Conservation (phyloP, 306 rosid genomes). For the Citrullus mucosospermus region DNA sequence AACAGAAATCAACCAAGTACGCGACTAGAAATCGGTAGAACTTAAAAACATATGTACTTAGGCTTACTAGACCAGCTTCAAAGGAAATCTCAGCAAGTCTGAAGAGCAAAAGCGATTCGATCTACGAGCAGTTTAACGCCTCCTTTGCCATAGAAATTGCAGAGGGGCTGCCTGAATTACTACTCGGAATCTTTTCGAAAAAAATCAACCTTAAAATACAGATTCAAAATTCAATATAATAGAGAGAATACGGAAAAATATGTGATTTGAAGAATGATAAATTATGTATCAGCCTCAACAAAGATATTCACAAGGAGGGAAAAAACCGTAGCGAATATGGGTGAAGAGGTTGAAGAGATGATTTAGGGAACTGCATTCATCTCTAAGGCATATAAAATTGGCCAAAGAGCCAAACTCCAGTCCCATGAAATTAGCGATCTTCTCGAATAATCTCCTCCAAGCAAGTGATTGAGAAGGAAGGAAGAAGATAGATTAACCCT, state of each 20-base stretch:
- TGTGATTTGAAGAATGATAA: background rate
- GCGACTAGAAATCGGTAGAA: background rate
- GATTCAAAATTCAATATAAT: background rate
- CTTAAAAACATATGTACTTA: conserved; percentile 23
- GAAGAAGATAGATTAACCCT: background rate
- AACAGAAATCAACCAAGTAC: background rate
- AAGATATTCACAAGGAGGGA: conserved; percentile 11
- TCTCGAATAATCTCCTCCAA: background rate
- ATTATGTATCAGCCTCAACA: conserved; percentile 31
- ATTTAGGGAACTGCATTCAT: conserved; percentile 83
- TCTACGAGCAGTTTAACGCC: conserved; percentile 73
- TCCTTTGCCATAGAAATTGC: conserved; percentile 25
- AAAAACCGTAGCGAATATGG: conserved; percentile 2
- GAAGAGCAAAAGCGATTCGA: conserved; percentile 60
- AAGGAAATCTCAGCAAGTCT: conserved; percentile 64
- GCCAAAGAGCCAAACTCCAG: conserved; percentile 94
- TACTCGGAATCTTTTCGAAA: conserved; percentile 17
- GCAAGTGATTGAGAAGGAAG: background rate
- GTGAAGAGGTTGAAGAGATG: conserved; percentile 22
- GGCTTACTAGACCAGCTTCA: conserved; percentile 97
- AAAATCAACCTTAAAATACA: background rate
- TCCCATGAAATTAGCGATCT: conserved; percentile 18
- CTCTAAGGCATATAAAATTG: conserved; percentile 41
- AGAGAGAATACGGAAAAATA: background rate
- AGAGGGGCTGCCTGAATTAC: conserved; percentile 88